These are phyloP conservation scores for Apiotrichum porosum DNA, from an alignment of 1,284 basidiomycete genomes.

Conservation along the genomic window DNA sequence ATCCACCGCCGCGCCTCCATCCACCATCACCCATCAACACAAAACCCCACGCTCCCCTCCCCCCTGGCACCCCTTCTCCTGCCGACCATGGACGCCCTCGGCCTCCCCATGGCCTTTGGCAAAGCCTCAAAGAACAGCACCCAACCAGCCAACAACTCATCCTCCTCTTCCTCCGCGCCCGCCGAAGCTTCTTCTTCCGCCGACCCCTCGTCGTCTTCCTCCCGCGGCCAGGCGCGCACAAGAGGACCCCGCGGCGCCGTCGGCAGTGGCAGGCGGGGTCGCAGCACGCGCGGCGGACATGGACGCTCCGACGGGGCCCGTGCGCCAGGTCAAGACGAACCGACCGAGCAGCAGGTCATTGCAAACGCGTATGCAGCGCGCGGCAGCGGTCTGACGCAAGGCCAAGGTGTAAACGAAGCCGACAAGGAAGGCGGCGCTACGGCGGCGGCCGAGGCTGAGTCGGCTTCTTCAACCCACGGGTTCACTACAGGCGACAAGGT, in stretches of 20 bases:
- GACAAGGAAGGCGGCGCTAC: not conserved
- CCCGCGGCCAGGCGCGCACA: constrained; percentile 9
- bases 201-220: not conserved
- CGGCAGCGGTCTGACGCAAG: not conserved
- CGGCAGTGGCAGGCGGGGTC: constrained; percentile 24
- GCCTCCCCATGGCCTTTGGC: constrained; percentile 35
- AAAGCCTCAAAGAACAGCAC: constrained; percentile 11
- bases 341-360: too few species aligned
- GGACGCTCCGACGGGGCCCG: not conserved
- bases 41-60: too few species aligned
- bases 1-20: too few species aligned
- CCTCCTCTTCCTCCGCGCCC: not conserved
- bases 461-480: not conserved
- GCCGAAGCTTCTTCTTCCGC: not conserved
- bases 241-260: constrained; percentile 30
- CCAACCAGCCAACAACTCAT: not conserved
- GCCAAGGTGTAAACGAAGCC: not conserved
- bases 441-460: too few species aligned
- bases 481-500: constrained; percentile 14
- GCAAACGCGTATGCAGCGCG: not conserved
- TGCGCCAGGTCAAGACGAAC: not conserved
- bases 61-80: too few species aligned
- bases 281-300: constrained; percentile 14
- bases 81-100: constrained; percentile 31
- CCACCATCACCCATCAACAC: too few species aligned